Base-by-base conservation (phyloP, 2,329 filamentous ascomycete species). In the Diaporthe amygdali region DNA sequence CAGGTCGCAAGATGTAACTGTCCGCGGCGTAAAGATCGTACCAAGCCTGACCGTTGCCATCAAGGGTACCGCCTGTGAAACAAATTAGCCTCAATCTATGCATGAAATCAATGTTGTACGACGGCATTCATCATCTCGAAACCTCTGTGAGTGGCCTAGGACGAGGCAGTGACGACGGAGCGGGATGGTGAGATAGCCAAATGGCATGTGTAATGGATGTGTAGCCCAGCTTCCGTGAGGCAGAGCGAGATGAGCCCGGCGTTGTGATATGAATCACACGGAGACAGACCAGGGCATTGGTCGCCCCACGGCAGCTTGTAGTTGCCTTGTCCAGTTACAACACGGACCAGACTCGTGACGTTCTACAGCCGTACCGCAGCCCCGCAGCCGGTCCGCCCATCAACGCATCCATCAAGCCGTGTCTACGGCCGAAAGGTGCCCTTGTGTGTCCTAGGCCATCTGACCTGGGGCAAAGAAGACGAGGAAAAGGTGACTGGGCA, bases 11-110 rank as follows among this genome's bases (percentile, higher is more conserved):
- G 56, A 88, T 87, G 71, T 89, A 86, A 39, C 86, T 84, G 75
- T 92, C 81, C 47, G 82, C 76, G 0, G 89, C 88, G 74, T 90
- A 92, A 30, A 88, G 79, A 74, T 91, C 88, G 76, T 91, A 92
- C 91, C 89, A 92, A 8, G 84, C 83, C 76, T 91, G 89, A 0
- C 90, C 90, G 73, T 90, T 91, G 41, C 91, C 91, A 76, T 92
- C 87, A 0, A 92, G 69, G 9, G 73, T 76, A 61, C 77, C 78
- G 59, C 78, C 78, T 80, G 49, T 70, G n/a, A 52, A 37, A 63
- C 61, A 25, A 15, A 70, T 73, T 49, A 72, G 71, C 66, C 39
- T 56, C 46, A 20, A 32, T 3, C 12, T 66, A 59, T 68, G 64
- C 68, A 71, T 66, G 54, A 52, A 61, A 37, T 49, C 25, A 41